These are phyloP conservation scores for Cynanchum wilfordii DNA, from an alignment of 257 asterid species.

Conservation along the genomic window DNA sequence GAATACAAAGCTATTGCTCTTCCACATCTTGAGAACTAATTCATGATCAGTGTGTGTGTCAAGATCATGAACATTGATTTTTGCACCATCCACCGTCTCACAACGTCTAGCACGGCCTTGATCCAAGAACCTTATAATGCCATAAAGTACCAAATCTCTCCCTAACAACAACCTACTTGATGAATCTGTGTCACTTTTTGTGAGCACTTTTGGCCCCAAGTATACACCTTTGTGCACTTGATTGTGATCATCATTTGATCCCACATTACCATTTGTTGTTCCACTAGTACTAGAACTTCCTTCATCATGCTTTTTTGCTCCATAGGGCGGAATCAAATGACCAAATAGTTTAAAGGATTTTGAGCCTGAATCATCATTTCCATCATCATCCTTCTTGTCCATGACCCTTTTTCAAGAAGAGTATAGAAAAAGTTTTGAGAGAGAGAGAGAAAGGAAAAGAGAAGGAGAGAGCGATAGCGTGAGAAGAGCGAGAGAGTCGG, in stretches of 20 bases:
- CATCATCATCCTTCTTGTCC: neutral
- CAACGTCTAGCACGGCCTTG: neutral
- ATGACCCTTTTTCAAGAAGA: too few relatives aligned
- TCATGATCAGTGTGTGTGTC: slow-evolving; percentile 4
- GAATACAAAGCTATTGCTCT: neutral
- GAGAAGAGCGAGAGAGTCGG: neutral
- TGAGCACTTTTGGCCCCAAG: neutral
- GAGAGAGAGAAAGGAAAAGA: too few relatives aligned
- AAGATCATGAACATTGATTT: neutral
- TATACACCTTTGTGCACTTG: neutral
- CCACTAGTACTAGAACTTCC: neutral
- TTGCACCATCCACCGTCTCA: neutral
- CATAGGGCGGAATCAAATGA: neutral
- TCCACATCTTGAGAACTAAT: neutral
- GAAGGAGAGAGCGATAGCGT: too few relatives aligned
- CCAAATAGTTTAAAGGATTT: slow-evolving; percentile 1
- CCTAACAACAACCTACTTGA: neutral
- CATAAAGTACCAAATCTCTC: neutral
- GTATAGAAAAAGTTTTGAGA: too few relatives aligned
- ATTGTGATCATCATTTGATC: too few relatives aligned
- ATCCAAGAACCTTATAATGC: neutral
- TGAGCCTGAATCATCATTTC: neutral
- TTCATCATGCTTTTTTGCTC: neutral
- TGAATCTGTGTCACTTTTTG: slow-evolving; percentile 2
- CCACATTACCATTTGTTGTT: neutral